Base-by-base conservation (phyloP, 306 rosid species). In the Ormosia semicastrata region DNA sequence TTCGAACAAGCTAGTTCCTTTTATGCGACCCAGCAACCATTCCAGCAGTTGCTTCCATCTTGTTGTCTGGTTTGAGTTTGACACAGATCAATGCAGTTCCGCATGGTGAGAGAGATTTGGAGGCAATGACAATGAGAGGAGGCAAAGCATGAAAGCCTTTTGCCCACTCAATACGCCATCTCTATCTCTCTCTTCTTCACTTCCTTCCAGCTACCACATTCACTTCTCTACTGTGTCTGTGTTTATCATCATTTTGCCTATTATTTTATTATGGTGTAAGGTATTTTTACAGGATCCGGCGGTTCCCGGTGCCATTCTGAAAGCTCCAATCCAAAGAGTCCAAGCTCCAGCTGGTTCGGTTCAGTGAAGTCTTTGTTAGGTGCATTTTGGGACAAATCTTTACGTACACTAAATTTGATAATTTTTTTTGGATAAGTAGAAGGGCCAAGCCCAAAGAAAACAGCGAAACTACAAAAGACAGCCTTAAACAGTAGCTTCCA, bases 11-110 rank as follows among this genome's bases (percentile, higher is more conserved):
- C 83, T 92, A 94, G 79, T 92, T 92, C 76, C 91, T 80, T 62
- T 90, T 92, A 82, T 90, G 75, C 13, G 94, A 92, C 39, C 97
- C 97, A 68, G 97, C 92, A 62, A 88, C 97, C 91, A 92, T 9
- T 76, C 94, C 97, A 5, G 86, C 94, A 84, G 82, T 90, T 40
- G 92, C 92, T 63, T 92, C 91, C 97, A 92, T 92, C 75, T 39
- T 76, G 56, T 10, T 18, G 11, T 17, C 47, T 4, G 17, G 67
- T 53, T 41, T 24, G 24, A 24, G 24, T 24, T 41, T 1, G 41
- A 24, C 17, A 32, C 67, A 46, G 59, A 85, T 78, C 80, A 24
- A 46, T 6, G 39, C 0, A 24, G 1, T 24, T 24, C 24, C 0
- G 24, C 0, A 24, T 24, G 12, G 17, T 10, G 32, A 13, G 65